A percentile compares a stretch with the other conserved stretches of the same genome.
Evolutionary conservation across 1,139 yeast genomes (phyloP).

Genomic region (Saccharomyces hybrid): DNA sequence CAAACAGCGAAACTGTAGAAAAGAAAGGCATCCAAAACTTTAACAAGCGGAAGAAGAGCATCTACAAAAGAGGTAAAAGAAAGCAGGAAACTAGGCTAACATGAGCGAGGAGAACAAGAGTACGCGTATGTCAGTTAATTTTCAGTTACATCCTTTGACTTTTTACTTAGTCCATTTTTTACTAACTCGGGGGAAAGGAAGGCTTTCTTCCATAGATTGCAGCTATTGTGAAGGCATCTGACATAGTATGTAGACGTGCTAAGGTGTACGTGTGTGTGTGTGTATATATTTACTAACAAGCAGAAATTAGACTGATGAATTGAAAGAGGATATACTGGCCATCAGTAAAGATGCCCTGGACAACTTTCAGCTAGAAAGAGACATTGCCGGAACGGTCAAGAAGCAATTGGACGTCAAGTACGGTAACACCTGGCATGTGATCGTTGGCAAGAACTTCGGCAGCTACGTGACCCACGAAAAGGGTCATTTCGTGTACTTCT

Average conservation of each 20-base stretch:
- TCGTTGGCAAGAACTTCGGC: slow-evolving; percentile 91
- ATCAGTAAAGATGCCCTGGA: slow-evolving; percentile 49
- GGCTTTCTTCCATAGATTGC: neutral
- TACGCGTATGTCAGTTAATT: neutral
- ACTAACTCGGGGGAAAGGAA: neutral
- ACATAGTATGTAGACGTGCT: slow-evolving; percentile 22
- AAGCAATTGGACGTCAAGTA: slow-evolving; percentile 59
- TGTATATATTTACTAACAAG: slow-evolving; percentile 4
- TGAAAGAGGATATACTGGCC: slow-evolving; percentile 53
- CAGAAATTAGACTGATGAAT: slow-evolving; percentile 42
- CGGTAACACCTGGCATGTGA: slow-evolving; percentile 92
- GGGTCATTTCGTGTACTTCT: slow-evolving; percentile 78
- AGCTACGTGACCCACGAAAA: slow-evolving; percentile 85
- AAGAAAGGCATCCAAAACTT: neutral
- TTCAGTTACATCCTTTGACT: neutral
- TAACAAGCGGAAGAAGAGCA: neutral
- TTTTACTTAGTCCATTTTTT: neutral
- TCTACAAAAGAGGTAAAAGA: neutral
- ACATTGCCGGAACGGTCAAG: slow-evolving; percentile 74
- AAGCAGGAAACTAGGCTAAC: neutral
- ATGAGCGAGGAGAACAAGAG: neutral
- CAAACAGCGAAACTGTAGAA: neutral
- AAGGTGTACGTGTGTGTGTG: neutral
- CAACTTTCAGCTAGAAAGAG: slow-evolving; percentile 50
- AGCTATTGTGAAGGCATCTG: slow-evolving; percentile 31